Evolutionary conservation across 2,329 filamentous ascomycete genomes (phyloP).

Genomic region (Aspergillus calidoustus): DNA sequence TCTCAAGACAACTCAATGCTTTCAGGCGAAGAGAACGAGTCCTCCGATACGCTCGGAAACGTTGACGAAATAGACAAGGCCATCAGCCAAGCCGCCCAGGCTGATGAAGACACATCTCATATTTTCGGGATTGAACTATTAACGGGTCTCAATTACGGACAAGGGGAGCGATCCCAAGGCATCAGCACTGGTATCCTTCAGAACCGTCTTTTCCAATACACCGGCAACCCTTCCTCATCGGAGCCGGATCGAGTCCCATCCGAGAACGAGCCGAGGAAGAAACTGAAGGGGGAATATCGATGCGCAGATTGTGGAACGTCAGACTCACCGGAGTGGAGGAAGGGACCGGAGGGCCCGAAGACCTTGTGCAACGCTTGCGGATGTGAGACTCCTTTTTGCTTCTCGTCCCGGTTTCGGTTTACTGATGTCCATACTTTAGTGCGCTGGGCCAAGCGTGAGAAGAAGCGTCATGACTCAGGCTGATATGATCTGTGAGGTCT

Average conservation of each 20-base stretch:
- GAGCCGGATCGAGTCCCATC: constrained; percentile 48
- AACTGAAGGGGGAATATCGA: constrained; percentile 91
- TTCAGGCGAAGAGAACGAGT: constrained; percentile 46
- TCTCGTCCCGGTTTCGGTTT: neutral
- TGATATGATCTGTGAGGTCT: constrained; percentile 3
- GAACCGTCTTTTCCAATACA: constrained; percentile 79
- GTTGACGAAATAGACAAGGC: constrained; percentile 68
- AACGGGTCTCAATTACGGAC: constrained; percentile 83
- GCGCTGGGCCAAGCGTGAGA: constrained; percentile 73
- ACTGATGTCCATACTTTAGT: constrained; percentile 40
- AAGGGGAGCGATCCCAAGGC: constrained; percentile 85
- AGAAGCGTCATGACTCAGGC: constrained; percentile 60
- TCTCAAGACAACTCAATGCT: constrained; percentile 18
- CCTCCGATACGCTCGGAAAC: constrained; percentile 38
- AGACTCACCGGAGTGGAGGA: constrained; percentile 94
- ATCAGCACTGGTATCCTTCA: constrained; percentile 85
- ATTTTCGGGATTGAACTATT: constrained; percentile 91
- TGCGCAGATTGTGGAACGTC: constrained; percentile 95
- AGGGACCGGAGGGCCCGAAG: constrained; percentile 89
- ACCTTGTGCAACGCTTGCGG: constrained; percentile 96
- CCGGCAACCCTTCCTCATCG: constrained; percentile 66
- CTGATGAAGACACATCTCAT: constrained; percentile 74
- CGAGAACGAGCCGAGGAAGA: constrained; percentile 78
- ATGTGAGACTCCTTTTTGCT: constrained; percentile 55
- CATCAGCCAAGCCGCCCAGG: constrained; percentile 75